phyloP scores from a whole-genome alignment of 2,329 filamentous ascomycete genomes.

The Nemania bipapillata region DNA sequence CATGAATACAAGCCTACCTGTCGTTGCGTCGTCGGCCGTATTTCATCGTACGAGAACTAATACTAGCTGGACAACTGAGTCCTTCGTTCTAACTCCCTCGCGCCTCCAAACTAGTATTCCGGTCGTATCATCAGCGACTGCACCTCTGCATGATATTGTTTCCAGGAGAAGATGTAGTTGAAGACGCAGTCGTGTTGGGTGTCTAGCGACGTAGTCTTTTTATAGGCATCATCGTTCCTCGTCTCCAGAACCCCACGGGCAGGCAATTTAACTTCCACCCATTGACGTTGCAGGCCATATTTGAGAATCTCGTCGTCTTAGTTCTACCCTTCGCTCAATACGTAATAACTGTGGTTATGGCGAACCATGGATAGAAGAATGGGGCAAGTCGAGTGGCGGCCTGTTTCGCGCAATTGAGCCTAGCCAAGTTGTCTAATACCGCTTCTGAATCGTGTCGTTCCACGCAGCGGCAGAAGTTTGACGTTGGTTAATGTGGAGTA shows the following conservation, averaged over 20 bases:
- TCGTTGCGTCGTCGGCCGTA: background rate
- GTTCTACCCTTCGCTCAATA: background rate
- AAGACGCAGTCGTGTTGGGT: background rate
- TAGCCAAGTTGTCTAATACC: background rate
- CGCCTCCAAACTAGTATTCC: background rate
- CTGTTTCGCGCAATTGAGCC: constrained; percentile 16
- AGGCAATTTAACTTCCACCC: background rate
- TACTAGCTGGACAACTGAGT: background rate
- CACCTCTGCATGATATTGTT: background rate
- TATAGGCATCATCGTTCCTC: background rate
- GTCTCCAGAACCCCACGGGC: constrained; percentile 2
- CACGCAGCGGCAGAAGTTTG: background rate
- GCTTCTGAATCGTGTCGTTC: background rate
- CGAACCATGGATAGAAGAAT: background rate
- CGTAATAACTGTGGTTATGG: background rate
- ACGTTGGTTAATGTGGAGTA: constrained; percentile 12
- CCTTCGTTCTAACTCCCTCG: background rate
- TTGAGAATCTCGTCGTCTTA: background rate
- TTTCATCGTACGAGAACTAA: background rate
- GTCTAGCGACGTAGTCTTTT: background rate
- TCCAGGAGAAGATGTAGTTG: background rate
- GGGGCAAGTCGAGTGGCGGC: constrained; percentile 1
- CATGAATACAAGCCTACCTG: constrained; percentile 14
- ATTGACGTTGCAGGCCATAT: background rate
- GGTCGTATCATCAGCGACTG: background rate